Evolutionary conservation across 305 asterid species (phyloP).

Genomic region (Fraxinus sp.): DNA sequence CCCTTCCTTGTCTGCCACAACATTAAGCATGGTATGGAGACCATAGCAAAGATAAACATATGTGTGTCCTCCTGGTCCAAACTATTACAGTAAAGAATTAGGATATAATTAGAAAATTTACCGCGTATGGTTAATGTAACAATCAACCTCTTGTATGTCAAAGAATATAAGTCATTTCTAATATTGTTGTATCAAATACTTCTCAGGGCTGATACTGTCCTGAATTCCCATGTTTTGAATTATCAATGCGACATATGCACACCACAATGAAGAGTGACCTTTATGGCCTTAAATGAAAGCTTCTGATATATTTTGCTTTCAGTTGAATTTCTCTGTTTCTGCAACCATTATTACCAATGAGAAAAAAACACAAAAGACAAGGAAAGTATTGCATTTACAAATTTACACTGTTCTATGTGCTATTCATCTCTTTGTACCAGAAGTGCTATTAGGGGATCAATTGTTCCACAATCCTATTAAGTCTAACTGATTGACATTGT

Average conservation of each 20-base stretch:
- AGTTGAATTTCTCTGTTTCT: background rate
- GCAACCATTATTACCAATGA: background rate
- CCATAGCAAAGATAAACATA: slow-evolving; percentile 93
- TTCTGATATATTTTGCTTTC: background rate
- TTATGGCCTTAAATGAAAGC: background rate
- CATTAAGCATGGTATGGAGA: slow-evolving; percentile 83
- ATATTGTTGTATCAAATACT: background rate
- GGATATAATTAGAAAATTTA: background rate
- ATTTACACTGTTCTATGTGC: background rate
- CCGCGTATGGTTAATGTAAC: background rate
- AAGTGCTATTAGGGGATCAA: background rate
- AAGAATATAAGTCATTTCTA: background rate
- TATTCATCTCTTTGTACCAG: background rate
- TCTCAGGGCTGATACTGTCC: background rate
- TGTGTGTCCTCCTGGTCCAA: slow-evolving; percentile 93
- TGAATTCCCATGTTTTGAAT: slow-evolving; percentile 28
- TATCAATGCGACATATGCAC: background rate
- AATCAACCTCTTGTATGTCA: background rate
- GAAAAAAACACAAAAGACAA: background rate
- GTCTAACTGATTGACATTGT: background rate
- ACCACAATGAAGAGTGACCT: background rate
- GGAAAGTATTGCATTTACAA: background rate
- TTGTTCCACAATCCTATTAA: slow-evolving; percentile 68
- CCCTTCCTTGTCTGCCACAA: slow-evolving; percentile 92
- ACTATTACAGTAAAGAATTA: slow-evolving; percentile 37